Percentiles rank a stretch among this genome's conserved stretches.
Evolutionary conservation across 805 yeast species (phyloP).

Genomic region (Saccharomycopsis fibuligera): DNA sequence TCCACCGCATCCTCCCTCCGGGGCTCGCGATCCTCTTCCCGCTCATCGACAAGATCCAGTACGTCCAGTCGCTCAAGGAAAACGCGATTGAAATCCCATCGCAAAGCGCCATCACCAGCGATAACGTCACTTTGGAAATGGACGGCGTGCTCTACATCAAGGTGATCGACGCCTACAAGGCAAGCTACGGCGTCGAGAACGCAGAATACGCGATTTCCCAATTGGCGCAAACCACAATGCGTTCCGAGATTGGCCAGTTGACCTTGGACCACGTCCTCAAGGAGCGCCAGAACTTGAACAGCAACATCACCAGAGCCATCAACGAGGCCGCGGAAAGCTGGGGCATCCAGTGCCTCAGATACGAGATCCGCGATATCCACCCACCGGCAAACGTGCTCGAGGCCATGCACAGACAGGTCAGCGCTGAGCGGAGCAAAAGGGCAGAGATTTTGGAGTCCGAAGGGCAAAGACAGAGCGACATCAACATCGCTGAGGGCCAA

Average conservation of each 20-base stretch:
- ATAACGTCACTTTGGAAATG: conserved; percentile 76
- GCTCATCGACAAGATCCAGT: conserved; percentile 65
- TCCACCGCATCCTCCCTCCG: conserved; percentile 61
- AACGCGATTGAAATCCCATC: conserved; percentile 79
- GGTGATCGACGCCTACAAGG: conserved; percentile 77
- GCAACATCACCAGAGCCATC: conserved; percentile 67
- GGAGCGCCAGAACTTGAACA: conserved; percentile 68
- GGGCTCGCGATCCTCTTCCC: conserved; percentile 74
- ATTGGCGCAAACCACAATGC: conserved; percentile 86
- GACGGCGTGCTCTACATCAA: conserved; percentile 78
- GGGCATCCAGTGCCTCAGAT: conserved; percentile 80
- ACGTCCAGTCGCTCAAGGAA: conserved; percentile 79
- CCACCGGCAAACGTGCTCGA: conserved; percentile 81
- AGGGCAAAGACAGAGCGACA: conserved; percentile 72
- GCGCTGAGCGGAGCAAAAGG: conserved; percentile 79
- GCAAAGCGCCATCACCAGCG: conserved; percentile 81
- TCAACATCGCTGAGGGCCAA: conserved; percentile 80
- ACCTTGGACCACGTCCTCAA: conserved; percentile 70
- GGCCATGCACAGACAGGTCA: conserved; percentile 88
- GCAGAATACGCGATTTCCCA: conserved; percentile 81
- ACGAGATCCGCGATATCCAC: conserved; percentile 82
- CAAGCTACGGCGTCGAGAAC: conserved; percentile 83
- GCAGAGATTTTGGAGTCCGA: conserved; percentile 85
- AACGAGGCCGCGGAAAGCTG: conserved; percentile 81
- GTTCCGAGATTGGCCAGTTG: conserved; percentile 81